A percentile compares a stretch with the other conserved stretches of the same genome.
phyloP scores from a whole-genome alignment of 148 eudicot genomes.

The Rhododendron molle region DNA sequence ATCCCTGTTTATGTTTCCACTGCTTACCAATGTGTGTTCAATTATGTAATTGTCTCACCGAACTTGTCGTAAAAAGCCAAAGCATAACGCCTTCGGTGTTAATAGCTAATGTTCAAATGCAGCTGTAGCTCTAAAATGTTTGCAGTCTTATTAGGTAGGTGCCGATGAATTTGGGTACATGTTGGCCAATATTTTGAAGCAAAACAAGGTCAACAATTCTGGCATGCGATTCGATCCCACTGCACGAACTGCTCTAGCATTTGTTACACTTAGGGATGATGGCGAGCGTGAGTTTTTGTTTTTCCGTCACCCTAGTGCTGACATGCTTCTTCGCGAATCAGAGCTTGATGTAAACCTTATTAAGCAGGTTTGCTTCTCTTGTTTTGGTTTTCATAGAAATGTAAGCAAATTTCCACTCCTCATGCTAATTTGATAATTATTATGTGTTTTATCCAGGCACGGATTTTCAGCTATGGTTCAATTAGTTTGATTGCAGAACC shows the following conservation, averaged over 20 bases:
- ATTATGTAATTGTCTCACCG: not conserved
- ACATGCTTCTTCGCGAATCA: constrained; percentile 68
- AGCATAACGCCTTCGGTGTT: not conserved
- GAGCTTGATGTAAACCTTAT: constrained; percentile 71
- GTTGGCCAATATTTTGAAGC: constrained; percentile 72
- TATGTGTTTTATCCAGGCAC: constrained; percentile 45
- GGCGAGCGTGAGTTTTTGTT: constrained; percentile 91
- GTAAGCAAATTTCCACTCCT: not conserved
- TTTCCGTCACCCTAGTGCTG: constrained; percentile 80
- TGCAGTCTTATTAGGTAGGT: constrained; percentile 54
- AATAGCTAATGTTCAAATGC: not conserved
- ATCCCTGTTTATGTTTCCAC: not conserved
- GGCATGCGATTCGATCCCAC: constrained; percentile 69
- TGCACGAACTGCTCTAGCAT: constrained; percentile 80
- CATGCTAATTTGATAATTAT: not conserved
- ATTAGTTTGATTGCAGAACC: constrained; percentile 89
- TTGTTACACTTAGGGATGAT: constrained; percentile 62
- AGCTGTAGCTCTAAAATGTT: not conserved
- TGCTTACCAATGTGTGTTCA: not conserved
- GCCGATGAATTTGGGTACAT: constrained; percentile 84
- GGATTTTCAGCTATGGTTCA: constrained; percentile 80
- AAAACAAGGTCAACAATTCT: constrained; percentile 68
- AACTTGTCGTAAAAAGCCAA: not conserved
- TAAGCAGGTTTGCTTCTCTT: constrained; percentile 45
- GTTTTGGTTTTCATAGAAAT: not conserved